Evolutionary conservation across 192 early-diverging fungal species (phyloP).

Genomic region (Umbelopsis sp.): DNA sequence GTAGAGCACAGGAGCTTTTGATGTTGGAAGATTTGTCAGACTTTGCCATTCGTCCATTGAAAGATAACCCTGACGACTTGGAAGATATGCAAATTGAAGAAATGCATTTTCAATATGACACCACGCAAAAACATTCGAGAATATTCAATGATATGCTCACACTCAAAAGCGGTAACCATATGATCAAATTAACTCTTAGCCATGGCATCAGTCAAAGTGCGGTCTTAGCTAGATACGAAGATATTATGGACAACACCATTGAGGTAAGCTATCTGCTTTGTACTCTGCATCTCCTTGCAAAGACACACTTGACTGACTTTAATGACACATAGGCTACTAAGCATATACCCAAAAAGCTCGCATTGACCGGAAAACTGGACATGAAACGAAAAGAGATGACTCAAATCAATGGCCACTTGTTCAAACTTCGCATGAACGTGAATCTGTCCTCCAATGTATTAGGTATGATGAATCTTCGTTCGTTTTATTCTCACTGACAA

Average conservation of each 20-base stretch:
- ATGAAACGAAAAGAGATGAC: constrained; percentile 56
- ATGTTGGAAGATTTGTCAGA: constrained; percentile 50
- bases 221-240: constrained; percentile 60
- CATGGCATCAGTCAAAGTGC: constrained; percentile 61
- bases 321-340: constrained; percentile 46
- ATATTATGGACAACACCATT: constrained; percentile 64
- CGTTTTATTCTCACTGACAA: not conserved
- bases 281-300: not conserved
- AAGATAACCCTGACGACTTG: constrained; percentile 37
- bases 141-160: constrained; percentile 91
- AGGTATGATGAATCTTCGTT: constrained; percentile 43
- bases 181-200: constrained; percentile 62
- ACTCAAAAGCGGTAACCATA: constrained; percentile 62
- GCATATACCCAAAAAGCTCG: constrained; percentile 60
- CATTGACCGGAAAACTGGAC: constrained; percentile 55
- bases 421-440: constrained; percentile 80
- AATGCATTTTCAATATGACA: constrained; percentile 83
- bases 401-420: constrained; percentile 63
- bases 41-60: constrained; percentile 43
- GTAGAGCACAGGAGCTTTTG: constrained; percentile 52
- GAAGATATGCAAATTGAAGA: constrained; percentile 72
- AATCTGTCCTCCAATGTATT: constrained; percentile 83
- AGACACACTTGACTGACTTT: too few relatives aligned
- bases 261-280: constrained; percentile 34
- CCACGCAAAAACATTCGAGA: constrained; percentile 59